Evolutionary conservation across 441 rosid species (phyloP).

Genomic region (Rhodomyrtus psidioides): DNA sequence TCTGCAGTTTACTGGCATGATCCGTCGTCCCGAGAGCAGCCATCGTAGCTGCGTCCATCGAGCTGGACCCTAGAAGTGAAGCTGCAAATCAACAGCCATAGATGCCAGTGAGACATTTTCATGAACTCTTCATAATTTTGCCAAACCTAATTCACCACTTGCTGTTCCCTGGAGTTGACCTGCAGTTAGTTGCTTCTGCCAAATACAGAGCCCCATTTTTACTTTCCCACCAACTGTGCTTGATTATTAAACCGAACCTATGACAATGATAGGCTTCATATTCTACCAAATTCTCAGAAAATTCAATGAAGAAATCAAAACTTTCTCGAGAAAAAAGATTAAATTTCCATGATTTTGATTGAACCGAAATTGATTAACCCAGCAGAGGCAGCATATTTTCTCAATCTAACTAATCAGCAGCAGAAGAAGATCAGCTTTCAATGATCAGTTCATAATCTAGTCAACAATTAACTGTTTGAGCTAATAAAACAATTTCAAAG

Average conservation of each 20-base stretch:
- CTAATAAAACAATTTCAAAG: neutral
- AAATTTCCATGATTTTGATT: neutral
- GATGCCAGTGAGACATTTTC: neutral
- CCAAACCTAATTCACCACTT: neutral
- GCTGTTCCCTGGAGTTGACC: neutral
- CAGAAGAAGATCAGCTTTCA: neutral
- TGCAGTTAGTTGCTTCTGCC: neutral
- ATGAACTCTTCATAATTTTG: neutral
- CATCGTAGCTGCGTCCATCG: conserved; percentile 35
- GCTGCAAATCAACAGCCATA: neutral
- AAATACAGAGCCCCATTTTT: neutral
- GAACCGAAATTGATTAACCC: neutral
- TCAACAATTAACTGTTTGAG: neutral
- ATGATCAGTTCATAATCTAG: neutral
- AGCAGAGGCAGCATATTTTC: neutral
- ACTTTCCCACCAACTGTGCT: neutral
- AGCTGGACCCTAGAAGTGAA: conserved; percentile 15
- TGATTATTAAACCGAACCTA: neutral
- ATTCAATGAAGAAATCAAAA: neutral
- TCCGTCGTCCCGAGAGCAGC: conserved; percentile 19
- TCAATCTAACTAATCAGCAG: neutral
- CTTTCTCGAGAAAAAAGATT: neutral
- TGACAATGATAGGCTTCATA: neutral
- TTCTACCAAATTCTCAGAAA: neutral
- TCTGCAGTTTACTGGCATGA: conserved; percentile 25